Evolutionary conservation across 768 basidiomycete genomes (phyloP), one percentile per base, ranked within the genome.

Genomic region (Kwoniella sp.): DNA sequence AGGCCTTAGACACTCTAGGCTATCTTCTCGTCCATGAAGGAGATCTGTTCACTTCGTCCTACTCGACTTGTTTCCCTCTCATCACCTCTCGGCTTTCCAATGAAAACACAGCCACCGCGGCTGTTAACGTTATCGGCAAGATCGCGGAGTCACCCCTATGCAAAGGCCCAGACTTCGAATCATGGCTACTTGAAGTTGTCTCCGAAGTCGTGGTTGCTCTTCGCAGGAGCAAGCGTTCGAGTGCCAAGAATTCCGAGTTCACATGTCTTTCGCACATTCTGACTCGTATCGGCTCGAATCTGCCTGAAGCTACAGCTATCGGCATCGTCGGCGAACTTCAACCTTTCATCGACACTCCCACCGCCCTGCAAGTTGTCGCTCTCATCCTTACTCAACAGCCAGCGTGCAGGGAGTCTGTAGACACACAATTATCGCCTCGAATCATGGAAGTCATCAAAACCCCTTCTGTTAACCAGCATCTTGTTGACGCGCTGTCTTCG

Each of bases 11-110:
- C 30, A 87, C 86, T 53, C 84, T 95, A 48, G 93, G 89, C 0
- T 89, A 92, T 75, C 81, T 98, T 9, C 91, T 96, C 88, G 85
- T 91, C 55, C 88, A 87, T 68, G 91, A 92, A 1, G 88, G 89
- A 0, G 90, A 92, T 51, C 79, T 86, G 15, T 83, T 90, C 36
- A 86, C 85, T 2, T 3, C 51, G 0, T 68, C 74, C 7, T 74
- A 69, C 58, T 55, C 70, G n/a, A 60, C 65, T 9, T 67, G 66
- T 46, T 60, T 81, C 22, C 77, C 74, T 2, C 68, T 78, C 2
- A 74, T 81, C 57, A 65, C 69, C 17, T 68, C 75, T 15, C 68
- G 77, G 36, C 62, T 81, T 7, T 64, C 58, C 40, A 82, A 77
- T 57, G 83, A 83, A 55, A 70, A 74, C n/a, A 80, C 81, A 5